Conservation (phyloP, 805 yeast genomes). For the Brettanomyces sp. region DNA sequence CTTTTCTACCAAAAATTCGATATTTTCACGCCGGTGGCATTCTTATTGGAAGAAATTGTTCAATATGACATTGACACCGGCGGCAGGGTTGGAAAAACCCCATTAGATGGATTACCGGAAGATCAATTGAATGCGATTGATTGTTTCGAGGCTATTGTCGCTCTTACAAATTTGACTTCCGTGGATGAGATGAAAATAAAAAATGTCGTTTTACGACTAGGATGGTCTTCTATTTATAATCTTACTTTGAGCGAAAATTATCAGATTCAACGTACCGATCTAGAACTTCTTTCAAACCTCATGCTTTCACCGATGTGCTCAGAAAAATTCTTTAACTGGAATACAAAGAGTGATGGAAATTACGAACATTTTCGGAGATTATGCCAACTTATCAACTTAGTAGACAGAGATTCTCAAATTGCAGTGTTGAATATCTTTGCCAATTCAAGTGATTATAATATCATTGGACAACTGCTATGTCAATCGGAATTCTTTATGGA, state of each 20-base stretch:
- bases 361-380: constrained; percentile 31
- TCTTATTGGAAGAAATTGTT: constrained; percentile 38
- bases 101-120: constrained; percentile 15
- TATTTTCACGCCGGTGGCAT: constrained; percentile 35
- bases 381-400: constrained; percentile 30
- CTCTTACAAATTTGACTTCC: constrained; percentile 43
- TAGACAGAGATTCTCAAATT: constrained; percentile 31
- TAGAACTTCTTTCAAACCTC: constrained; percentile 42
- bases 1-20: constrained; percentile 31
- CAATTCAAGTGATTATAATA: constrained; percentile 18
- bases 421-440: constrained; percentile 25
- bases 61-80: constrained; percentile 23
- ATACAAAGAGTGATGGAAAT: constrained; percentile 22
- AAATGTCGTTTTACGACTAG: constrained; percentile 25
- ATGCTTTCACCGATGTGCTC: constrained; percentile 28
- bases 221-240: constrained; percentile 28
- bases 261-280: constrained; percentile 33
- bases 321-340: constrained; percentile 52
- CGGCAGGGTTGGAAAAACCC: constrained; percentile 12
- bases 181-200: constrained; percentile 23
- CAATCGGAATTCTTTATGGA: constrained; percentile 13
- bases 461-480: constrained; percentile 14
- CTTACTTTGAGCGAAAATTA: constrained; percentile 26
- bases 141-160: constrained; percentile 34
- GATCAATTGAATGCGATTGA: constrained; percentile 26